A percentile compares a stretch with the other conserved stretches of the same genome.
Conservation (phyloP, 257 asterid genomes). For the Solanum stenotomum region DNA sequence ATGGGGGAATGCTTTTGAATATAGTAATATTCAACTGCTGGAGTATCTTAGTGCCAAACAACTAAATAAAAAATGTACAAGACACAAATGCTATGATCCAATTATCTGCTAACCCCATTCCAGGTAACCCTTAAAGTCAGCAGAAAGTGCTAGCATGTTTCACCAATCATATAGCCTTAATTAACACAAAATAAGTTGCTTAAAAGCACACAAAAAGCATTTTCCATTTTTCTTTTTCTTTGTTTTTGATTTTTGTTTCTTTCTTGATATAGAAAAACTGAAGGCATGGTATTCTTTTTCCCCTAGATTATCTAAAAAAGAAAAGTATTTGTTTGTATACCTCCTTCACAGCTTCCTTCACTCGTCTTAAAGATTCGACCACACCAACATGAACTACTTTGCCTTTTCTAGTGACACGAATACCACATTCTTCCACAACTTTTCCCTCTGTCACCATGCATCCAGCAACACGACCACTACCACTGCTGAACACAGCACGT, state of each 20-base stretch:
- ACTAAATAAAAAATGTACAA: background rate
- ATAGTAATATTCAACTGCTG: background rate
- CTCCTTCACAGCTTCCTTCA: constrained; percentile 94
- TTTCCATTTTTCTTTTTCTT: background rate
- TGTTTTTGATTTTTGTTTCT: background rate
- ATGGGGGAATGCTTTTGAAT: background rate
- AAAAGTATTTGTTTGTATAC: constrained; percentile 21
- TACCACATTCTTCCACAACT: constrained; percentile 73
- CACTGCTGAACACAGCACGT: constrained; percentile 92
- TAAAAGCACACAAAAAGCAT: background rate
- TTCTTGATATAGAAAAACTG: background rate
- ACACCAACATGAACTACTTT: constrained; percentile 69
- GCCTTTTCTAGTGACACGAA: constrained; percentile 71
- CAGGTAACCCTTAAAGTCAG: background rate
- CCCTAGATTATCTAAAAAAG: background rate
- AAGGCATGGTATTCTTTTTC: background rate
- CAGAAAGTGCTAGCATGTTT: background rate
- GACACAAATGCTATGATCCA: background rate
- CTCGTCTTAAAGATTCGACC: constrained; percentile 73
- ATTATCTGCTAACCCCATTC: background rate
- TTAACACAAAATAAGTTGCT: background rate
- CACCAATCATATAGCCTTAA: background rate
- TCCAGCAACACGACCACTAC: constrained; percentile 98
- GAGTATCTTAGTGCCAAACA: background rate
- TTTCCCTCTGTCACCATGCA: constrained; percentile 95